Percentiles rank a stretch among this genome's conserved stretches.
Conservation (phyloP, 2,329 filamentous ascomycete species). For the Escovopsis sp. region DNA sequence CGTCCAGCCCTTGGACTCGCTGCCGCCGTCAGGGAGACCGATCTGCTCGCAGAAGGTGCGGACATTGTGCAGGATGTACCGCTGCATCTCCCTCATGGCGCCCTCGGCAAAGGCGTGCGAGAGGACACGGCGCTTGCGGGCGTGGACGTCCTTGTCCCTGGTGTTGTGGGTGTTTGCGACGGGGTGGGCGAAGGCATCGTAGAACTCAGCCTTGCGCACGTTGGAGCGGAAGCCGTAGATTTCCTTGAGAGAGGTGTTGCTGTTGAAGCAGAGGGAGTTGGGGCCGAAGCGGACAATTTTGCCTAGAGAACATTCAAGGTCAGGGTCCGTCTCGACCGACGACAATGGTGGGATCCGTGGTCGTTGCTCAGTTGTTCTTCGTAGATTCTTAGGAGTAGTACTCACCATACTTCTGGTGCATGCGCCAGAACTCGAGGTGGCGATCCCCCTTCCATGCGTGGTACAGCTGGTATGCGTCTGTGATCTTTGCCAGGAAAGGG, state of each 20-base stretch:
- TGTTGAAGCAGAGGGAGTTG: slow-evolving; percentile 66
- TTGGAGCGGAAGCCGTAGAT: slow-evolving; percentile 52
- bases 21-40: slow-evolving; percentile 24
- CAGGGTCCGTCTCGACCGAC: neutral
- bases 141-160: slow-evolving; percentile 53
- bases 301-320: slow-evolving; percentile 22
- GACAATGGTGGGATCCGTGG: too few species aligned
- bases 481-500: slow-evolving; percentile 47
- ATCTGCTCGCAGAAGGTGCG: slow-evolving; percentile 50
- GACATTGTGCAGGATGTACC: slow-evolving; percentile 50
- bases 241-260: slow-evolving; percentile 48
- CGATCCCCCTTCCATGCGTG: slow-evolving; percentile 62
- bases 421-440: slow-evolving; percentile 55
- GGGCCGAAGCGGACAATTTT: slow-evolving; percentile 64
- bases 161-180: slow-evolving; percentile 59
- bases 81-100: slow-evolving; percentile 53
- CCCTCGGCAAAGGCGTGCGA: slow-evolving; percentile 57
- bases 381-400: slow-evolving; percentile 4
- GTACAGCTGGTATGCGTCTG: slow-evolving; percentile 53
- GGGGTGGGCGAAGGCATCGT: slow-evolving; percentile 57
- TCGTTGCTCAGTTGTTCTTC: neutral
- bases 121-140: slow-evolving; percentile 55
- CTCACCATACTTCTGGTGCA: slow-evolving; percentile 57
- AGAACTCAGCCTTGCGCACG: slow-evolving; percentile 56
- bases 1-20: slow-evolving; percentile 41